Percentiles rank a stretch among this genome's conserved stretches.
phyloP scores from a whole-genome alignment of 1,284 basidiomycete species.

The Golubevia pallescens region DNA sequence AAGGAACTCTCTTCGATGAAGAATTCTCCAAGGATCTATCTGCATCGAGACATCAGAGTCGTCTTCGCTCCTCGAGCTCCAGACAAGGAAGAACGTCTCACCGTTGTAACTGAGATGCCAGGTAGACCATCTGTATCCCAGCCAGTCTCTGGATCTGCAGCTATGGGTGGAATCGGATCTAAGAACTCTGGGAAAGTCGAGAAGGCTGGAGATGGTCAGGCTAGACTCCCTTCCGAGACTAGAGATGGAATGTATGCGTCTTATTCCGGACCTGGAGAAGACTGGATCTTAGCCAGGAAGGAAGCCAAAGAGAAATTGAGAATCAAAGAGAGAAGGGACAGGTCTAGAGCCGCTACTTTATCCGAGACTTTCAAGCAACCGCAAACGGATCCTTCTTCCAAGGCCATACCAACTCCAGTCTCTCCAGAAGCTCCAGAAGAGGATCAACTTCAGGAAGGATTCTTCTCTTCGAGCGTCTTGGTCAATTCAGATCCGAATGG shows the following conservation, averaged over 20 bases:
- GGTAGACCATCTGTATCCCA: conserved; percentile 6
- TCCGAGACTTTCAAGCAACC: neutral
- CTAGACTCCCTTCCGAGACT: neutral
- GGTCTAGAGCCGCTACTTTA: neutral
- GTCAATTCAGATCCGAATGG: conserved; percentile 45
- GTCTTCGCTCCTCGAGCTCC: conserved; percentile 41
- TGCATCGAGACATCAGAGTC: conserved; percentile 45
- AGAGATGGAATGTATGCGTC: conserved; percentile 22
- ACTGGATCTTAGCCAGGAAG: conserved; percentile 25
- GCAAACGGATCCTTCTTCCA: neutral
- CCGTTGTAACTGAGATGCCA: conserved; percentile 35
- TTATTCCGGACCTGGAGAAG: conserved; percentile 37
- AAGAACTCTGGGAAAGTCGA: neutral
- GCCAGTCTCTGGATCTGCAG: neutral
- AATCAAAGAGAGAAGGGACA: neutral
- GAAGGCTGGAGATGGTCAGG: no score
- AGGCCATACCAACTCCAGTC: neutral
- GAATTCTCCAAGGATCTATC: conserved; percentile 23
- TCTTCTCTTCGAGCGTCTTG: neutral
- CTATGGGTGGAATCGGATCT: neutral
- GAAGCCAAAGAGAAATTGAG: conserved; percentile 6
- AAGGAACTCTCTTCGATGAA: no score
- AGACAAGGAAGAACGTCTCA: conserved; percentile 33
- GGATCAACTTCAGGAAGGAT: neutral
- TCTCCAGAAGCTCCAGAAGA: neutral